Conservation (phyloP, 139 green algal genomes). For the Ulvella scutata region DNA sequence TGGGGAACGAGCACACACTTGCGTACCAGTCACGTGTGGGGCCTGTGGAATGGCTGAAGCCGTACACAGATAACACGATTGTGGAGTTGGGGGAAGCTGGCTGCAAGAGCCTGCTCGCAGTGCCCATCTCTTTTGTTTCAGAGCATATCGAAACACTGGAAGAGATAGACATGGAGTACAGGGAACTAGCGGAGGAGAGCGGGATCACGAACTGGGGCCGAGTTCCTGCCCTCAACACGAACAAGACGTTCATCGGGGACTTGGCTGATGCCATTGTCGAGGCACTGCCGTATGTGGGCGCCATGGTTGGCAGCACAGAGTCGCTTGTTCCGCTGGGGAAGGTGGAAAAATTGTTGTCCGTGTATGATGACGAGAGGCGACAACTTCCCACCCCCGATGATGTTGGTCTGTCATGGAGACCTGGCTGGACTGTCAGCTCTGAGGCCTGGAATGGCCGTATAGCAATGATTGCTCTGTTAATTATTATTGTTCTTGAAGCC, state of each 20-base stretch:
- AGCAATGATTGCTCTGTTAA: slow-evolving; percentile 53
- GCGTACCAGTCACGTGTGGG: slow-evolving; percentile 94
- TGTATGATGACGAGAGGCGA: slow-evolving; percentile 80
- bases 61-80: slow-evolving; percentile 96
- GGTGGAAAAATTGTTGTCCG: slow-evolving; percentile 77
- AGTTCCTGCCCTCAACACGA: slow-evolving; percentile 90
- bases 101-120: slow-evolving; percentile 67
- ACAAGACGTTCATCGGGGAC: slow-evolving; percentile 88
- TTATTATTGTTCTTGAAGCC: slow-evolving; percentile 68
- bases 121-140: slow-evolving; percentile 93
- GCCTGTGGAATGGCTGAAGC: slow-evolving; percentile 91
- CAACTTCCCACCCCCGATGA: slow-evolving; percentile 66
- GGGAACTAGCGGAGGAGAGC: slow-evolving; percentile 34
- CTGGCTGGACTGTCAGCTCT: slow-evolving; percentile 78
- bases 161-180: slow-evolving; percentile 98
- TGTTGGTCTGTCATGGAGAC: slow-evolving; percentile 60
- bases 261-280: slow-evolving; percentile 84
- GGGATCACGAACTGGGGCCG: slow-evolving; percentile 66
- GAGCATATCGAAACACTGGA: slow-evolving; percentile 99
- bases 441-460: slow-evolving; percentile 89
- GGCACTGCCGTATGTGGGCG: slow-evolving; percentile 79
- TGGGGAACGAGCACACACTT: slow-evolving; percentile 81
- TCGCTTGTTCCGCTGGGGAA: slow-evolving; percentile 58
- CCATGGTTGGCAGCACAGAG: slow-evolving; percentile 37
- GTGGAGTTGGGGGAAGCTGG: slow-evolving; percentile 58